A percentile compares a stretch with the other conserved stretches of the same genome.
phyloP scores from a whole-genome alignment of 2,329 filamentous ascomycete genomes.

The Penicillium verrucosum region DNA sequence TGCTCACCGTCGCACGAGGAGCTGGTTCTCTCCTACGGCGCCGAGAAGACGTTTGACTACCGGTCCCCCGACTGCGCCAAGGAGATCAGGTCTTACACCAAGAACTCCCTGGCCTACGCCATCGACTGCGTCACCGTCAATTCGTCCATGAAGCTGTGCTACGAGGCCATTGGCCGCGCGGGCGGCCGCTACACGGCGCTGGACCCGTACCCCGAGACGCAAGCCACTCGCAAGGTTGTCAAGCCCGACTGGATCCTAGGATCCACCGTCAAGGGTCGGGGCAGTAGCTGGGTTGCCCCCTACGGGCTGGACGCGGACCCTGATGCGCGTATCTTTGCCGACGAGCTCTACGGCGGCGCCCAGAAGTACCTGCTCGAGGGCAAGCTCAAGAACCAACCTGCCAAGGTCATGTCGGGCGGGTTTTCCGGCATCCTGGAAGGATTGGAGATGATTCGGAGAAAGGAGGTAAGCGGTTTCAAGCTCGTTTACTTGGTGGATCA shows the following conservation, averaged over 20 bases:
- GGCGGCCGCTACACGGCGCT: conserved; percentile 10
- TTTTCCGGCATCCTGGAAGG: neutral
- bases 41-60: conserved; percentile 14
- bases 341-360: neutral
- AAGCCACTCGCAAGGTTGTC: neutral
- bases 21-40: conserved; percentile 6
- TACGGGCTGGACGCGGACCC: neutral
- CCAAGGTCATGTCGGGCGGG: neutral
- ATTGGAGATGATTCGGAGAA: neutral
- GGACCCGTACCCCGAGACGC: conserved; percentile 6
- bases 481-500: neutral
- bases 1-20: conserved; percentile 13
- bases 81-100: conserved; percentile 10
- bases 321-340: neutral
- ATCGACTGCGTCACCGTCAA: conserved; percentile 7
- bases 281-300: neutral
- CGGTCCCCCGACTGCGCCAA: neutral
- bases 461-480: neutral
- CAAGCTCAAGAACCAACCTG: neutral
- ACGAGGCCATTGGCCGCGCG: neutral
- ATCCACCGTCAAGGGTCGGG: neutral
- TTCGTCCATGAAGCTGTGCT: conserved; percentile 4
- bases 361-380: neutral
- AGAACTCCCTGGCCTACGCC: conserved; percentile 1
- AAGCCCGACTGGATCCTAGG: neutral